phyloP scores from a whole-genome alignment of 2,329 filamentous ascomycete species.

The Akanthomyces uredinophilus region DNA sequence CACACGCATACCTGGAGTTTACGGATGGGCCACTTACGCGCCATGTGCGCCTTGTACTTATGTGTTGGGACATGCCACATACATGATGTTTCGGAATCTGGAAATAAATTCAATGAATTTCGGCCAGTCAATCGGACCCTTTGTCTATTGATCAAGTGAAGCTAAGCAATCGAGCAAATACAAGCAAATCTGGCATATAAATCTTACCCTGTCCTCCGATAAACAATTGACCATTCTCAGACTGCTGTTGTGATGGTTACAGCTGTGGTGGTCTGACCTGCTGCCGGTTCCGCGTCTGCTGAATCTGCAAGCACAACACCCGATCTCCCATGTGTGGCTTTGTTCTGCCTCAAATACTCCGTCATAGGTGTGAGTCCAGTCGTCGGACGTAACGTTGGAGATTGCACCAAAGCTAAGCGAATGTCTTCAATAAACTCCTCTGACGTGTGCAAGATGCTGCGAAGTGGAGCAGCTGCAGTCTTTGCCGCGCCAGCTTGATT shows the following conservation, averaged over 20 bases:
- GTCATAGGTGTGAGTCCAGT: neutral
- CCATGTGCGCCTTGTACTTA: slow-evolving; percentile 5
- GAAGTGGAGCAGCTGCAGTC: neutral
- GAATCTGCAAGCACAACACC: slow-evolving; percentile 1
- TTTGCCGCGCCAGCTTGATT: neutral
- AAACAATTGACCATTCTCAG: neutral
- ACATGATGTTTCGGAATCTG: neutral
- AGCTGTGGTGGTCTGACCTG: neutral
- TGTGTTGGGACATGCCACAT: neutral
- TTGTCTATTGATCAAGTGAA: neutral
- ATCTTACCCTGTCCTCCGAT: neutral
- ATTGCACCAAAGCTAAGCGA: slow-evolving; percentile 2
- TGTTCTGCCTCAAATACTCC: slow-evolving; percentile 4
- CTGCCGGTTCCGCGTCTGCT: neutral
- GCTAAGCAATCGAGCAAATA: slow-evolving; percentile 7
- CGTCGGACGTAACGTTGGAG: neutral
- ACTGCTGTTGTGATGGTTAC: neutral
- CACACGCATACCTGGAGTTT: slow-evolving; percentile 15
- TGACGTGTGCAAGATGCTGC: neutral
- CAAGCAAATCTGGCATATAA: neutral
- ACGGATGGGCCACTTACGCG: slow-evolving; percentile 5
- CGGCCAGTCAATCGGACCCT: neutral
- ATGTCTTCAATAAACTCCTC: slow-evolving; percentile 5
- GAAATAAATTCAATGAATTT: slow-evolving; percentile 5
- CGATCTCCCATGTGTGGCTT: neutral